These are phyloP conservation scores for Trichomonas tenax DNA, from an alignment of 208 protist species.

Conservation along the genomic window DNA sequence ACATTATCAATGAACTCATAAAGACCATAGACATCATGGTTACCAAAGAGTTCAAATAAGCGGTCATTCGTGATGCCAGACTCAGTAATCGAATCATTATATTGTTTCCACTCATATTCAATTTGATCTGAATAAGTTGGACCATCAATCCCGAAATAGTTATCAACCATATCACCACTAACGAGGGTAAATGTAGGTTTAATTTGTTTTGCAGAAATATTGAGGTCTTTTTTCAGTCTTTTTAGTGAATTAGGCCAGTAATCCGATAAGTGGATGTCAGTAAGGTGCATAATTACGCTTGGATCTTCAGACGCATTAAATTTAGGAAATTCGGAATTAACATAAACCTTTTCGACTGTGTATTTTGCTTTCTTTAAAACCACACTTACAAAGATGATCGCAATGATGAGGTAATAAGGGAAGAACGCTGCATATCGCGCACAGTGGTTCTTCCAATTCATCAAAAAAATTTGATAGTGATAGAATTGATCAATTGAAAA, in stretches of 20 bases:
- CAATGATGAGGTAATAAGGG: neutral
- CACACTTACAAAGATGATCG: neutral
- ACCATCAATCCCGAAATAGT: neutral
- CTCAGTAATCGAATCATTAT: neutral
- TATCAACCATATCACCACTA: neutral
- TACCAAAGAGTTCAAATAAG: neutral
- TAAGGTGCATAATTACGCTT: neutral
- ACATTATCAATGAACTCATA: neutral
- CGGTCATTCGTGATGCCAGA: neutral
- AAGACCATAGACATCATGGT: neutral
- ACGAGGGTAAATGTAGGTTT: neutral
- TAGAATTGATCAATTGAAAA: too few relatives aligned
- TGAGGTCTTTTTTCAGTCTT: neutral
- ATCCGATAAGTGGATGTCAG: neutral
- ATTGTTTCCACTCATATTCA: neutral
- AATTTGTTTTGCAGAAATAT: neutral
- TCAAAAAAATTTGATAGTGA: too few relatives aligned
- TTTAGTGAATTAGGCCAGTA: neutral
- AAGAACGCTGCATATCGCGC: neutral
- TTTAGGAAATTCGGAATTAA: neutral
- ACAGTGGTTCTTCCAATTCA: neutral
- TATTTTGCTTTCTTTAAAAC: neutral
- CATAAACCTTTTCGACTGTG: neutral
- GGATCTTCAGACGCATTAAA: neutral
- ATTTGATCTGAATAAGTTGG: neutral